phyloP scores from a whole-genome alignment of 495 filamentous ascomycete genomes.

The Acidomyces sp. region DNA sequence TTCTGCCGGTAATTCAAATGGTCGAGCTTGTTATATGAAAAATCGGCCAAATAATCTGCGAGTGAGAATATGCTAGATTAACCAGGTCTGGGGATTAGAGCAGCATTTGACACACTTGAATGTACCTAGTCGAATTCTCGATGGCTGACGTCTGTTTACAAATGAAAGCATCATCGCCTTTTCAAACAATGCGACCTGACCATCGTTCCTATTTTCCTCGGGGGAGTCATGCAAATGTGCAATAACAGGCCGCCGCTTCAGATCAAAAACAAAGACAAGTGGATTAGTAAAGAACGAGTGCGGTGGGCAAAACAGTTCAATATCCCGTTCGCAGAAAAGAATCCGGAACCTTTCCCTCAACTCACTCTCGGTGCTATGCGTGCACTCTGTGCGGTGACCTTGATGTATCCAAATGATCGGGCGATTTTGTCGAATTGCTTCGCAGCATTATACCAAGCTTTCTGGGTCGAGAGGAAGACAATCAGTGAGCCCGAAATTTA shows the following conservation, averaged over 20 bases:
- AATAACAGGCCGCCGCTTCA: slow-evolving; percentile 49
- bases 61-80: too few species aligned
- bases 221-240: slow-evolving; percentile 54
- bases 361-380: slow-evolving; percentile 24
- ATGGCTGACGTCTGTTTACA: background rate
- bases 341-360: slow-evolving; percentile 46
- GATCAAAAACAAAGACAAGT: slow-evolving; percentile 62
- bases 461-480: slow-evolving; percentile 42
- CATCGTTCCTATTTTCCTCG: slow-evolving; percentile 57
- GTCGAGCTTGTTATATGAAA: too few species aligned
- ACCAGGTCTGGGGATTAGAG: too few species aligned
- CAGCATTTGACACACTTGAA: too few species aligned
- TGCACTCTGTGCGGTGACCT: slow-evolving; percentile 19
- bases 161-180: slow-evolving; percentile 42
- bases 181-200: slow-evolving; percentile 48
- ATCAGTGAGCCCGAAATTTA: slow-evolving; percentile 41
- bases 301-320: slow-evolving; percentile 48
- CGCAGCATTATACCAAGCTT: slow-evolving; percentile 39
- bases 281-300: slow-evolving; percentile 45
- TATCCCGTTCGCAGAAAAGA: slow-evolving; percentile 40
- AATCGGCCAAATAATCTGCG: too few species aligned
- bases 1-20: too few species aligned
- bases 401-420: slow-evolving; percentile 30
- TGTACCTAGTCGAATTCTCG: too few species aligned
- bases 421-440: slow-evolving; percentile 36